Conservation (phyloP, 768 basidiomycete genomes). For the Dacryopinax spathularia region DNA sequence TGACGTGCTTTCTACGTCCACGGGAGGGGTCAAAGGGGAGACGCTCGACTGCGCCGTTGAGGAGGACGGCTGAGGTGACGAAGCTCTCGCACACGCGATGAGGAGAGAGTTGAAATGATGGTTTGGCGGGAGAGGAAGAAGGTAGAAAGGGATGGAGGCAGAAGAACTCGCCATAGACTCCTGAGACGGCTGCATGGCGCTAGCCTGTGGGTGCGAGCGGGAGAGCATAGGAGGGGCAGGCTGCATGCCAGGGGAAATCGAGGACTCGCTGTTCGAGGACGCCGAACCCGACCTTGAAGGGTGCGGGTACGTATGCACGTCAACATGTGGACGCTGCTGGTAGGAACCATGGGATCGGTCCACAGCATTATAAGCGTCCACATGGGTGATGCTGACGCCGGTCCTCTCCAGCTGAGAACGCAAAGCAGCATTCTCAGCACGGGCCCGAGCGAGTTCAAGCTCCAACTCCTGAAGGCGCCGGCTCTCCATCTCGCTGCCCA, state of each 20-base stretch:
- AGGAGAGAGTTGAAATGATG: conserved; percentile 1
- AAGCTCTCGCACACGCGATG: background rate
- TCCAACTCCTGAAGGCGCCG: background rate
- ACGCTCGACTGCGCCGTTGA: conserved; percentile 9
- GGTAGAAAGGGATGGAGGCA: conserved; percentile 4
- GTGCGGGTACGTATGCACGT: background rate
- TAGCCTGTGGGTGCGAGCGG: background rate
- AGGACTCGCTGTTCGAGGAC: conserved; percentile 2
- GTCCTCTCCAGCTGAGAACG: background rate
- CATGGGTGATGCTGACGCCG: background rate
- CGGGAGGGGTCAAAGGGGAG: conserved; percentile 3
- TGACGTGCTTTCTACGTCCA: background rate
- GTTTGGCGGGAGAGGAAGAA: conserved; percentile 3
- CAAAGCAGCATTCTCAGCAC: background rate
- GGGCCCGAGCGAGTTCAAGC: background rate
- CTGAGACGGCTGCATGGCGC: background rate
- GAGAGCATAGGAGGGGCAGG: background rate
- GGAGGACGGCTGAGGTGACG: conserved; percentile 11
- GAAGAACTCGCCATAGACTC: conserved; percentile 4
- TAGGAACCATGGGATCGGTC: background rate
- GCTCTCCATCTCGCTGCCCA: background rate
- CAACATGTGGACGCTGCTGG: background rate
- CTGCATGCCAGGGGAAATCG: background rate
- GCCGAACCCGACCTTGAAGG: background rate
- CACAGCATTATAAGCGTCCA: background rate